Percentiles rank a stretch among this genome's conserved stretches.
Evolutionary conservation across 345 rosid genomes (phyloP).

Genomic region (Hibiscus syriacus): DNA sequence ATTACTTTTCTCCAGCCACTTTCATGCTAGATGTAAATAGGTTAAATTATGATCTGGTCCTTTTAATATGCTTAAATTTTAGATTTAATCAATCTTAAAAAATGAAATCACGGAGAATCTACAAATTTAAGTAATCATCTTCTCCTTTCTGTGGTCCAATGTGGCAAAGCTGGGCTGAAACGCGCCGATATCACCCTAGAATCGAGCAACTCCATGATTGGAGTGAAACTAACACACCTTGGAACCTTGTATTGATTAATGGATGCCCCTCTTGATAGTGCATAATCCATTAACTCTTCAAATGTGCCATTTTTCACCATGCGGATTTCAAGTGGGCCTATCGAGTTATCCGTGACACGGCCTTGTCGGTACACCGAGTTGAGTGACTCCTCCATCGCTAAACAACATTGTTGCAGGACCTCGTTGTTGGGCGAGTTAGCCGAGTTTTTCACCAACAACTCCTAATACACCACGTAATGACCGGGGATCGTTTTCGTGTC

Average conservation of each 20-base stretch:
- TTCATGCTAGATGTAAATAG: not conserved
- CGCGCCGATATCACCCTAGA: slow-evolving; percentile 62
- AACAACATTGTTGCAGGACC: slow-evolving; percentile 50
- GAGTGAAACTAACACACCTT: slow-evolving; percentile 81
- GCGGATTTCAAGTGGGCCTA: slow-evolving; percentile 78
- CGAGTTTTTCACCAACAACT: slow-evolving; percentile 46
- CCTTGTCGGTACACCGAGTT: slow-evolving; percentile 89
- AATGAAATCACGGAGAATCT: slow-evolving; percentile 12
- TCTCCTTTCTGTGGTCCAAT: slow-evolving; percentile 74
- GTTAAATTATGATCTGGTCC: slow-evolving; percentile 1
- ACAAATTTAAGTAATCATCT: slow-evolving; percentile 5
- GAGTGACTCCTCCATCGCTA: slow-evolving; percentile 85
- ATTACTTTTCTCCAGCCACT: not conserved
- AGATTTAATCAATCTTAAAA: too few relatives aligned
- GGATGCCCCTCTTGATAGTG: slow-evolving; percentile 90
- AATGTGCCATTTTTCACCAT: slow-evolving; percentile 85
- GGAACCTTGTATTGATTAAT: slow-evolving; percentile 97
- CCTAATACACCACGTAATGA: slow-evolving; percentile 91
- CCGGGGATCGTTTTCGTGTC: slow-evolving; percentile 80
- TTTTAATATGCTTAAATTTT: too few relatives aligned
- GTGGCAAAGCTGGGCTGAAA: slow-evolving; percentile 68
- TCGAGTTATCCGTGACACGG: slow-evolving; percentile 71
- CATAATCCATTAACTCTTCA: slow-evolving; percentile 95
- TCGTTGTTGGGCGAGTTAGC: slow-evolving; percentile 37
- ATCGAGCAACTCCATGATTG: slow-evolving; percentile 83